phyloP scores from a whole-genome alignment of 2,329 filamentous ascomycete genomes.

The Aspergillus sp. region DNA sequence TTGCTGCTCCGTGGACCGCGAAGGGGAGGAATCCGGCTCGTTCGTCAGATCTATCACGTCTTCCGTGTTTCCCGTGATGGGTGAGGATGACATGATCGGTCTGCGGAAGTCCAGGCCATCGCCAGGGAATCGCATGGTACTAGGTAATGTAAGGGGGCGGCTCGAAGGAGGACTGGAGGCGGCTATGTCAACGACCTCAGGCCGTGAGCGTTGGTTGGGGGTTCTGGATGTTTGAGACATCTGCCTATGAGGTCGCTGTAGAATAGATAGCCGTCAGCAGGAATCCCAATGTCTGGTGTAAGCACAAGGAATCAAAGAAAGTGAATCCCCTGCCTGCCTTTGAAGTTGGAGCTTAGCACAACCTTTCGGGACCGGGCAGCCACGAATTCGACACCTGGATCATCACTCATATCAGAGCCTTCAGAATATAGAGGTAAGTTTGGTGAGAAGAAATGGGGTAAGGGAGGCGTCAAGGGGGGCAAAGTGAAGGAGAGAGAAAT shows the following conservation, averaged over 20 bases:
- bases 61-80: constrained; percentile 10
- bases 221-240: constrained; percentile 27
- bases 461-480: constrained; percentile 1
- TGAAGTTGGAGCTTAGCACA: constrained; percentile 9
- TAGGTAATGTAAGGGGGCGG: constrained; percentile 20
- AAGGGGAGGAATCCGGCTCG: constrained; percentile 33
- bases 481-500: constrained; percentile 4
- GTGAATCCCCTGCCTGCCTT: constrained; percentile 17
- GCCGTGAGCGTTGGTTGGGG: constrained; percentile 19
- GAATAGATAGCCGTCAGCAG: constrained; percentile 12
- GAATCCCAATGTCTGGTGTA: constrained; percentile 3
- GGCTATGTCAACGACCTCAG: constrained; percentile 17
- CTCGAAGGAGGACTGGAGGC: constrained; percentile 16
- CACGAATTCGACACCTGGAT: constrained; percentile 29
- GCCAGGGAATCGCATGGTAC: constrained; percentile 36
- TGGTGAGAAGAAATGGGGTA: constrained; percentile 1
- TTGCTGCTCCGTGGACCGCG: constrained; percentile 4
- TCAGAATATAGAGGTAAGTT: not conserved
- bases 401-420: constrained; percentile 24
- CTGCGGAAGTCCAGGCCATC: constrained; percentile 50
- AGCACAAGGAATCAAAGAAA: not conserved
- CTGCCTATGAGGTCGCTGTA: constrained; percentile 27
- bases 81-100: constrained; percentile 38
- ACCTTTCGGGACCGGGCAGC: constrained; percentile 34
- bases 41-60: constrained; percentile 42